These are phyloP conservation scores for Trematosphaeria pertusa DNA, from an alignment of 2,329 filamentous ascomycete species.

Conservation along the genomic window DNA sequence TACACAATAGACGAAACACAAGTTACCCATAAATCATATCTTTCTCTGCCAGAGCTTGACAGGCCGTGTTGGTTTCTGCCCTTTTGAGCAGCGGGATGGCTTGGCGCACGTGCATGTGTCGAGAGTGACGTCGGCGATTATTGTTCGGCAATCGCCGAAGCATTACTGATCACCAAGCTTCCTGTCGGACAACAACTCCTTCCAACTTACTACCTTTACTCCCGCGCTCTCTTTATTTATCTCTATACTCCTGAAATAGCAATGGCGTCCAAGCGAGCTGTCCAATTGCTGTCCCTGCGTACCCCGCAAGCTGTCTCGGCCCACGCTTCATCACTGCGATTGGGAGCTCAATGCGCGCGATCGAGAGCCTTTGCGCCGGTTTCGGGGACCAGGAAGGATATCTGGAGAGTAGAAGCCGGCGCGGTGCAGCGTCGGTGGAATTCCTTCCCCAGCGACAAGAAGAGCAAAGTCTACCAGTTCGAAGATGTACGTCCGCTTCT, in stretches of 20 bases:
- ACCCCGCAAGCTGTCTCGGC: conserved; percentile 15
- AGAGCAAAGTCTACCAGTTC: conserved; percentile 50
- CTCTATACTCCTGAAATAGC: neutral
- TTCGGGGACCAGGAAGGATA: neutral
- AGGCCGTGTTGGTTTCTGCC: too few species aligned
- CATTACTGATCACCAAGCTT: neutral
- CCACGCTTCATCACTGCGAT: conserved; percentile 14
- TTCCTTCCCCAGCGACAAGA: conserved; percentile 35
- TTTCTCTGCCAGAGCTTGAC: too few species aligned
- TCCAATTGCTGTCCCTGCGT: conserved; percentile 19
- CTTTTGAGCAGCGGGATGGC: too few species aligned
- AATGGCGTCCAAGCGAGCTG: conserved; percentile 29
- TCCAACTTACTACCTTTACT: neutral
- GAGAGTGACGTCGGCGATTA: conserved; percentile 18
- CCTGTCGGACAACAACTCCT: too few species aligned
- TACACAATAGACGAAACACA: conserved; percentile 10
- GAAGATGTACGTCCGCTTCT: conserved; percentile 36
- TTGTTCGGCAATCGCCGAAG: neutral
- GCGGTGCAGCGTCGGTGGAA: conserved; percentile 41
- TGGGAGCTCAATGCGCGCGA: conserved; percentile 9
- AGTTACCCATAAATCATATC: neutral
- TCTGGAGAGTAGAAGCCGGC: conserved; percentile 4
- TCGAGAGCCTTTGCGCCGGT: neutral
- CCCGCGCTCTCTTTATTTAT: neutral
- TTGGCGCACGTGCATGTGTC: conserved; percentile 12